Evolutionary conservation across 2,329 filamentous ascomycete species (phyloP).

Genomic region (Penicillium sp.): DNA sequence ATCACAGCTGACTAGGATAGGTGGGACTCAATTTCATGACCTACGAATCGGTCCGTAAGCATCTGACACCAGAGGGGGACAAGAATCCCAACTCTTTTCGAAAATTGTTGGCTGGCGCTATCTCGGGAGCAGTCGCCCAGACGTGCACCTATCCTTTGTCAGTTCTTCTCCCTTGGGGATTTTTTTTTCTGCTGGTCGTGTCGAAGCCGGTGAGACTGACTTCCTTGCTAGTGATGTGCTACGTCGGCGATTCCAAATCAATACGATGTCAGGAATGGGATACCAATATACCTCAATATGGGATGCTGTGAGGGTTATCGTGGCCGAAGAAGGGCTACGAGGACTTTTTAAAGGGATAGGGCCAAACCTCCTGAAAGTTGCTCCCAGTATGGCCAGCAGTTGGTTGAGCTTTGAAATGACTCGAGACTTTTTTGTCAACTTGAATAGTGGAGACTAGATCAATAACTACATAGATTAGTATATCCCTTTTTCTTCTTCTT

Average conservation of each 20-base stretch:
- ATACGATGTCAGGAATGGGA: constrained; percentile 98
- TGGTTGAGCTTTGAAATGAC: constrained; percentile 97
- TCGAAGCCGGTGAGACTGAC: constrained; percentile 9
- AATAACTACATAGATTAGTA: constrained; percentile 15
- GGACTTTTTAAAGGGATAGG: constrained; percentile 96
- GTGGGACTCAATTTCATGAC: constrained; percentile 98
- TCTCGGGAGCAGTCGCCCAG: constrained; percentile 94
- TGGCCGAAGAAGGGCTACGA: constrained; percentile 75
- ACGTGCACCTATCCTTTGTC: constrained; percentile 98
- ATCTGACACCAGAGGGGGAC: constrained; percentile 83
- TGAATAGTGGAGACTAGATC: constrained; percentile 41
- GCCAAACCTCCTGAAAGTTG: constrained; percentile 93
- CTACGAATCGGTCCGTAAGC: constrained; percentile 83
- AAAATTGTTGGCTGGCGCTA: constrained; percentile 84
- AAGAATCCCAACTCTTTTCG: constrained; percentile 74
- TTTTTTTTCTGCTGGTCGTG: background rate
- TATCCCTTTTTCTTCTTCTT: background rate
- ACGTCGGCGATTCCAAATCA: constrained; percentile 92
- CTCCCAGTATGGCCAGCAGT: constrained; percentile 96
- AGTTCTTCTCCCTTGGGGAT: constrained; percentile 37
- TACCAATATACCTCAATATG: constrained; percentile 88
- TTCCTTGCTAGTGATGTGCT: constrained; percentile 70
- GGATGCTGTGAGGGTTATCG: constrained; percentile 78
- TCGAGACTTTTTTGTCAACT: constrained; percentile 73
- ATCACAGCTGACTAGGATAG: constrained; percentile 44